Base-by-base conservation (phyloP, 495 filamentous ascomycete species). In the Choiromyces venosus region DNA sequence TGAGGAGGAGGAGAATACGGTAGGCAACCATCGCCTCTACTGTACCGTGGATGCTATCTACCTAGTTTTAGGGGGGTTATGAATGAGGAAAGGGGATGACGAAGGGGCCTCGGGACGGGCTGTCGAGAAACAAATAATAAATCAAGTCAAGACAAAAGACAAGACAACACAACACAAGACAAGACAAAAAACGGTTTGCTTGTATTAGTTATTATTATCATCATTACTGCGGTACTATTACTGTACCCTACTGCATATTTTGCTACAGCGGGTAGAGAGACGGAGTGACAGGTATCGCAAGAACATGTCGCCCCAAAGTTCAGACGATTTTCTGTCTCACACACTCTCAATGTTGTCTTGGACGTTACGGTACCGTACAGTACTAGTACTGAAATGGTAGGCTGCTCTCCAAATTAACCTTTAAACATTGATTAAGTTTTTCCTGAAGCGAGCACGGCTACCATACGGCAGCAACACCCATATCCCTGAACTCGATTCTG, bases 401-500 rank as follows among this genome's bases (percentile, higher is more conserved):
- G 52, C 52, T 33, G 25, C 52, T 61, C 52, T 33, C 52, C 52
- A 61, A 61, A 61, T 61, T 61, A 61, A 33, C 52, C 52, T 61
- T 61, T 61, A 61, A 61, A 61, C 52, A 61, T 33, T 52, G 52
- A 61, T 61, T 29, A 61, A 61, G 52, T 61, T 61, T 61, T 61
- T 61, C 52, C 52, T 61, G 39, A 68, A 65, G 38, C 69, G 37
- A 67, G 67, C 21, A 37, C 37, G 66, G 56, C 64, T n/a, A 73
- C 37, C 70, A 64, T 65, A 65, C 71, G 52, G 72, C 52, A 73
- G 74, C 67, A 65, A 56, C 66, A 73, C 39, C 40, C 40, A 40
- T 64, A 77, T 72, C 73, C 75, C 39, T 75, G 52, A 66, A 77
- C 52, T 16, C 25, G 36, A 66, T 35, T 52, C 68, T 67, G 70